Conservation (phyloP, 2,329 filamentous ascomycete species). For the Dactylellina sp. region DNA sequence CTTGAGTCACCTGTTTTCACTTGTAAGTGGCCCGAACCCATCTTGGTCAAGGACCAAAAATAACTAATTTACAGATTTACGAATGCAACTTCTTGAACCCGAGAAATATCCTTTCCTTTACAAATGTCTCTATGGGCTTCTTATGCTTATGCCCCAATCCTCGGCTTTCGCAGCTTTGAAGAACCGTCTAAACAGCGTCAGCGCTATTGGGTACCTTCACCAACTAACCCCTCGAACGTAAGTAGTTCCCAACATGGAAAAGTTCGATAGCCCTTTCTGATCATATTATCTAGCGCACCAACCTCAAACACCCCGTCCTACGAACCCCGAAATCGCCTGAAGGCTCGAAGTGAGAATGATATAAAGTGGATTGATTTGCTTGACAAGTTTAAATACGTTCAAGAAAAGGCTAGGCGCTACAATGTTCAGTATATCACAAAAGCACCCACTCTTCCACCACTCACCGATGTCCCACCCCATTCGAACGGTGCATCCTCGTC, state of each 20-base stretch:
- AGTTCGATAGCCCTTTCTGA: background rate
- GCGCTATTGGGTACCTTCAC: constrained; percentile 94
- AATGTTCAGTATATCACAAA: constrained; percentile 58
- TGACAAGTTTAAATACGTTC: constrained; percentile 91
- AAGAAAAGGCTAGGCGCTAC: constrained; percentile 80
- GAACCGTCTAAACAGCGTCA: constrained; percentile 95
- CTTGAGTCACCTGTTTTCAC: constrained; percentile 98
- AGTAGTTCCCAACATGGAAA: constrained; percentile 63
- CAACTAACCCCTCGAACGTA: constrained; percentile 79
- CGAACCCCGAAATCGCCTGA: constrained; percentile 79
- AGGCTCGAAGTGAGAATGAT: constrained; percentile 82
- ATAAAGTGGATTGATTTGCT: constrained; percentile 93
- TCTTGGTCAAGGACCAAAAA: background rate
- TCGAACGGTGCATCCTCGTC: constrained; percentile 39
- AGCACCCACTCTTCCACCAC: constrained; percentile 45
- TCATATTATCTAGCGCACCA: constrained; percentile 3
- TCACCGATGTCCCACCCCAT: constrained; percentile 34
- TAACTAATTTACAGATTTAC: constrained; percentile 74
- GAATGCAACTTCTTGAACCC: constrained; percentile 92
- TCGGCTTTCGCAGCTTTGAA: constrained; percentile 96
- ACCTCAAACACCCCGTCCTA: constrained; percentile 64
- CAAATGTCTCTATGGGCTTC: constrained; percentile 94
- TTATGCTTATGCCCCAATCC: constrained; percentile 98
- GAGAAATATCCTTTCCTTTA: constrained; percentile 95
- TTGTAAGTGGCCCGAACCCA: constrained; percentile 75